Evolutionary conservation across 2,329 filamentous ascomycete species (phyloP).

Genomic region (Paraconiothyrium brasiliense): DNA sequence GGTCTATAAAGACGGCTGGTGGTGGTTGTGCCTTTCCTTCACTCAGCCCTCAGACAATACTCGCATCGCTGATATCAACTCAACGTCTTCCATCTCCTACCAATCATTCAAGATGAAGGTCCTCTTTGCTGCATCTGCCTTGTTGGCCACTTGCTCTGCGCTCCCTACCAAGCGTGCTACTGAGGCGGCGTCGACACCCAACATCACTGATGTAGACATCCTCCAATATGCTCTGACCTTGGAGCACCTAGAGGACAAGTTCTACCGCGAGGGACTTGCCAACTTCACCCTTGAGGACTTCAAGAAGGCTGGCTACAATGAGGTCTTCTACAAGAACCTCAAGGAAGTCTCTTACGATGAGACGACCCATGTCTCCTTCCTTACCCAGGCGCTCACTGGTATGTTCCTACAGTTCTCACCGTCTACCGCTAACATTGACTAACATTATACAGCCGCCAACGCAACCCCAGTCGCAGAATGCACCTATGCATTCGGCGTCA

Average conservation of each 20-base stretch:
- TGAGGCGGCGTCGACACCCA: neutral
- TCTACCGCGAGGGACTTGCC: constrained; percentile 68
- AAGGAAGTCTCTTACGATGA: constrained; percentile 67
- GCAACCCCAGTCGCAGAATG: constrained; percentile 63
- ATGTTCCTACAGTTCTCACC: neutral
- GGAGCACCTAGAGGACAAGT: constrained; percentile 62
- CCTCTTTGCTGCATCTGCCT: constrained; percentile 5
- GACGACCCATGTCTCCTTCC: constrained; percentile 65
- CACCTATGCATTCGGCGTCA: constrained; percentile 65
- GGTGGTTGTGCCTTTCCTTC: neutral
- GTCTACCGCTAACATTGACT: neutral
- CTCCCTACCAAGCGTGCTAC: constrained; percentile 17
- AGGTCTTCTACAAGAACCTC: constrained; percentile 66
- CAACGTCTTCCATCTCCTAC: neutral
- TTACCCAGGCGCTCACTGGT: constrained; percentile 55
- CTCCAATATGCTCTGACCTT: constrained; percentile 55
- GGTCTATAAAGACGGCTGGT: neutral
- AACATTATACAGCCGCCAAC: constrained; percentile 49
- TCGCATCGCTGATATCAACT: neutral
- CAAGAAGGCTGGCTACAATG: constrained; percentile 42
- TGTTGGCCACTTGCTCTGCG: constrained; percentile 15
- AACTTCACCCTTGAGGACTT: constrained; percentile 59
- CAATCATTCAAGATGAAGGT: constrained; percentile 15
- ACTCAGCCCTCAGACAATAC: neutral
- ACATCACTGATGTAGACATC: constrained; percentile 31